These are phyloP conservation scores for Selaginella moellendorffii DNA, from an alignment of 75 land plant species.

Conservation along the genomic window DNA sequence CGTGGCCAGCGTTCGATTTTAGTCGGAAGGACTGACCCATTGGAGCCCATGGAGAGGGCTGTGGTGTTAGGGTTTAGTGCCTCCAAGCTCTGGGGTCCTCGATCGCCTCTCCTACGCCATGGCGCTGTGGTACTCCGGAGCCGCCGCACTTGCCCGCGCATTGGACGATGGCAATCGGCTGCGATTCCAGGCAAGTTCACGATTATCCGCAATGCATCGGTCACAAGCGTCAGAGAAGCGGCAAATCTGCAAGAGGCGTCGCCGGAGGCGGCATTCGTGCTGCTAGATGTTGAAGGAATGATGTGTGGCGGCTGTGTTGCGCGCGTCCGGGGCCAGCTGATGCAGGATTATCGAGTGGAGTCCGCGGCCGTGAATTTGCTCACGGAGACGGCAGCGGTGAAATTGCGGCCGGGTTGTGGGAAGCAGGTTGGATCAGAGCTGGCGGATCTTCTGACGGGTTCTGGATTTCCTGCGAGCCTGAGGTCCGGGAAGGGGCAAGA, in stretches of 20 bases:
- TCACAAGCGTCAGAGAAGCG: no score
- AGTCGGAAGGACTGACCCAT: background rate
- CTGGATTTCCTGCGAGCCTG: conserved; percentile 68
- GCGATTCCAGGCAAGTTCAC: background rate
- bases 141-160: background rate
- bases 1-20: background rate
- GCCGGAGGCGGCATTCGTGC: conserved; percentile 13
- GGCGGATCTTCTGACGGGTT: conserved; percentile 45
- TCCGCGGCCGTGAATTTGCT: conserved; percentile 82
- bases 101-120: no score
- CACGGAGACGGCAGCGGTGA: conserved; percentile 83
- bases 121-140: no score
- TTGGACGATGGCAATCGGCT: no score
- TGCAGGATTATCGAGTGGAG: conserved; percentile 52
- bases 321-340: conserved; percentile 56
- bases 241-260: no score
- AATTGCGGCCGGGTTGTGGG: conserved; percentile 17
- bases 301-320: conserved; percentile 96
- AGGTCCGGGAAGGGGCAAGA: conserved; percentile 30
- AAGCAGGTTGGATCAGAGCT: conserved; percentile 30
- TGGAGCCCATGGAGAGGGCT: background rate
- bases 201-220: background rate
- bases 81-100: no score
- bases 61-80: background rate
- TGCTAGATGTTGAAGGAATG: conserved; percentile 89